Conservation (phyloP, 176 grass and related monocot species). For the Miscanthus lutarioriparius region DNA sequence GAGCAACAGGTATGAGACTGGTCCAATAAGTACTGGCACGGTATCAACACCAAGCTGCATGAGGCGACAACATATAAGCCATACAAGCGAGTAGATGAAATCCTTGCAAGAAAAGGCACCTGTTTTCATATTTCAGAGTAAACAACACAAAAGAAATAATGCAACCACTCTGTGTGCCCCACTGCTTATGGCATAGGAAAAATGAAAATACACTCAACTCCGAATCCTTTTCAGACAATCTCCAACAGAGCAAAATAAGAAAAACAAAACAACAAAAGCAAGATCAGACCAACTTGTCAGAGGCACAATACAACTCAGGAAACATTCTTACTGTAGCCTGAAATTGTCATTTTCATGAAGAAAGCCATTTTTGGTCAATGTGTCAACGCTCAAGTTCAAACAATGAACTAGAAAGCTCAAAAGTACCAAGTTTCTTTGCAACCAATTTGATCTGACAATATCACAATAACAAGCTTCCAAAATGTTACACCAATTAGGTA, state of each 20-base stretch:
- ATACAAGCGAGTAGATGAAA: background rate
- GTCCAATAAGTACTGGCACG: slow-evolving; percentile 76
- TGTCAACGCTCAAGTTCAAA: background rate
- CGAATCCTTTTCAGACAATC: background rate
- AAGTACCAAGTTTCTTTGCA: background rate
- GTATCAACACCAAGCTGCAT: slow-evolving; percentile 85
- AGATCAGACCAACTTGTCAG: background rate
- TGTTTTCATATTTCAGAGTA: background rate
- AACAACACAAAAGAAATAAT: slow-evolving; percentile 3
- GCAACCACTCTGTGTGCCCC: background rate
- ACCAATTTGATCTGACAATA: background rate
- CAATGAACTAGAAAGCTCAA: background rate
- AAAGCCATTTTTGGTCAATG: background rate
- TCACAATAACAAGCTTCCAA: background rate
- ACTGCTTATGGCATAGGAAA: background rate
- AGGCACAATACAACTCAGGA: background rate
- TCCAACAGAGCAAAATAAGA: background rate
- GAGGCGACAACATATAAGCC: background rate
- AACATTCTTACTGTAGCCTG: background rate
- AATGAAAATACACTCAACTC: background rate
- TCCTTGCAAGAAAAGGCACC: background rate
- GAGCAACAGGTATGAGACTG: slow-evolving; percentile 93
- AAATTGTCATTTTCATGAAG: background rate
- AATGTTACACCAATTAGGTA: background rate
- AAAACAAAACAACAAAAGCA: background rate